Evolutionary conservation across 163 green algal species (phyloP).

Genomic region (Scenedesmus sp.): DNA sequence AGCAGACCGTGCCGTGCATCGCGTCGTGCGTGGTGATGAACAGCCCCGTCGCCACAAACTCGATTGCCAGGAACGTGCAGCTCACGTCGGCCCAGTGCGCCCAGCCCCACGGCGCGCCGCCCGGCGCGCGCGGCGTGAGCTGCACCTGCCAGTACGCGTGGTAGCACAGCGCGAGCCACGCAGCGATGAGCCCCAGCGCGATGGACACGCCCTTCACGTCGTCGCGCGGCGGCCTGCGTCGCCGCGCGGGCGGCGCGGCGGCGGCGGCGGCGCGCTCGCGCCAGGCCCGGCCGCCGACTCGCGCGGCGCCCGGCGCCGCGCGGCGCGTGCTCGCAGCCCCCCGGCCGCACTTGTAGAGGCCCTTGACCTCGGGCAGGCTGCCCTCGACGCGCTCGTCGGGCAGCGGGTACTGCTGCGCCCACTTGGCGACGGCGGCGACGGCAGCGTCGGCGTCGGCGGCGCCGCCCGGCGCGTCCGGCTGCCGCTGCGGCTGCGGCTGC

Average conservation of each 20-base stretch:
- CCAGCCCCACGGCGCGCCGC: too few relatives aligned
- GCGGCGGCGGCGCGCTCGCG: too few relatives aligned
- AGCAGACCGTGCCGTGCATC: slow-evolving; percentile 64
- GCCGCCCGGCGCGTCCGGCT: too few relatives aligned
- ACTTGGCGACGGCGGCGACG: too few relatives aligned
- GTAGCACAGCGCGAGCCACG: slow-evolving; percentile 51
- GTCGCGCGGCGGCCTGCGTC: slow-evolving; percentile 39
- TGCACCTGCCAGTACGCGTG: slow-evolving; percentile 39
- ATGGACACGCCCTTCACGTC: slow-evolving; percentile 47
- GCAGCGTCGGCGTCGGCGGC: too few relatives aligned
- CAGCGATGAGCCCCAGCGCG: slow-evolving; percentile 44
- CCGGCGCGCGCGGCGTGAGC: background rate
- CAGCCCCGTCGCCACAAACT: slow-evolving; percentile 46
- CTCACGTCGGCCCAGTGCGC: slow-evolving; percentile 31
- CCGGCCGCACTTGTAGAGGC: slow-evolving; percentile 48
- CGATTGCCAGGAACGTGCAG: slow-evolving; percentile 33
- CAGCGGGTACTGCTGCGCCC: slow-evolving; percentile 27
- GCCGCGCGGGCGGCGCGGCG: background rate
- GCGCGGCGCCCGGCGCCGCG: background rate
- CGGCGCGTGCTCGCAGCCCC: background rate
- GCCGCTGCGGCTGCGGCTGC: too few relatives aligned
- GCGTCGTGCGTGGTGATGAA: slow-evolving; percentile 56
- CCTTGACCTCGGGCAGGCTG: slow-evolving; percentile 24
- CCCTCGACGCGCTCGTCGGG: slow-evolving; percentile 16
- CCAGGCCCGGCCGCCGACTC: too few relatives aligned